Conservation (phyloP, 1,284 basidiomycete species). For the Wallemia ichthyophaga region DNA sequence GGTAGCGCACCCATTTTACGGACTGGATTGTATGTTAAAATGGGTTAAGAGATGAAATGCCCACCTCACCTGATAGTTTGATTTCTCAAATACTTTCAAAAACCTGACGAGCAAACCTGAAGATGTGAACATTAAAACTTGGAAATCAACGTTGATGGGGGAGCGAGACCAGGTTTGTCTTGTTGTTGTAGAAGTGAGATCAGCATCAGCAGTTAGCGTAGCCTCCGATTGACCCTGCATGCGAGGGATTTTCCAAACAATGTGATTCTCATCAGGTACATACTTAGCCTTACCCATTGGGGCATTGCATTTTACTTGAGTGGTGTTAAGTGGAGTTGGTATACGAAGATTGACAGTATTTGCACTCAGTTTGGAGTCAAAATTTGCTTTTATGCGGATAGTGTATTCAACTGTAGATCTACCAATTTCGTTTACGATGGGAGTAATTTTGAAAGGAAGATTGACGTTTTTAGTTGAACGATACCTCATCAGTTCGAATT, state of each 20-base stretch:
- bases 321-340: slow-evolving; percentile 84
- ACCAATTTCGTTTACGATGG: slow-evolving; percentile 72
- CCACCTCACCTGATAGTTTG: slow-evolving; percentile 31
- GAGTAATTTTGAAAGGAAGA: slow-evolving; percentile 62
- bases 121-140: slow-evolving; percentile 92
- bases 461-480: slow-evolving; percentile 87
- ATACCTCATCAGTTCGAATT: slow-evolving; percentile 98
- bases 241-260: slow-evolving; percentile 84
- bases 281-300: slow-evolving; percentile 88
- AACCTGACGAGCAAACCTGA: slow-evolving; percentile 87
- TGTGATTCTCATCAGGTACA: slow-evolving; percentile 70
- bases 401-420: slow-evolving; percentile 76
- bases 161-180: slow-evolving; percentile 89
- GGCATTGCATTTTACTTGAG: slow-evolving; percentile 67
- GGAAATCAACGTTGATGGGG: slow-evolving; percentile 90
- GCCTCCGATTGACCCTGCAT: slow-evolving; percentile 78
- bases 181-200: slow-evolving; percentile 53
- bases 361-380: slow-evolving; percentile 69
- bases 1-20: slow-evolving; percentile 14
- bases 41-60: not conserved
- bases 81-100: slow-evolving; percentile 93
- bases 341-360: slow-evolving; percentile 76
- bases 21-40: slow-evolving; percentile 4
- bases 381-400: slow-evolving; percentile 61
- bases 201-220: slow-evolving; percentile 54